A percentile compares a stretch with the other conserved stretches of the same genome.
These are phyloP conservation scores for Umbelopsis isabellina DNA, from an alignment of 192 early-diverging fungal genomes.

Conservation along the genomic window DNA sequence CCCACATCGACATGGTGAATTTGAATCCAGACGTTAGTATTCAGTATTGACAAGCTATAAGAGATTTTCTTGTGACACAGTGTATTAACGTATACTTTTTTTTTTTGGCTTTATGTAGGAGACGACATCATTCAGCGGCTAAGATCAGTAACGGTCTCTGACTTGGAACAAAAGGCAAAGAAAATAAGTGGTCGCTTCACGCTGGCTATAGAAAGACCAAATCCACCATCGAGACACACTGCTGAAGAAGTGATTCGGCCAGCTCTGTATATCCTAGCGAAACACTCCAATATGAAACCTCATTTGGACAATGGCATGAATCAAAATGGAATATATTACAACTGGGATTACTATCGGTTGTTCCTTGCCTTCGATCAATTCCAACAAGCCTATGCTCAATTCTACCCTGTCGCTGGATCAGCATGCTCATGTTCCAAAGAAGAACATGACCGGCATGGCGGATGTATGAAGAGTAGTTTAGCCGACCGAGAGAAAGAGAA, in stretches of 20 bases:
- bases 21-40: constrained; percentile 38
- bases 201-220: constrained; percentile 23
- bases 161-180: constrained; percentile 33
- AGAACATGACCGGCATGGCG: constrained; percentile 20
- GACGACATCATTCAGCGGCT: constrained; percentile 35
- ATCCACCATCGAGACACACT: constrained; percentile 9
- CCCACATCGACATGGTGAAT: constrained; percentile 44
- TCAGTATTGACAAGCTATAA: neutral
- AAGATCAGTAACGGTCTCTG: constrained; percentile 16
- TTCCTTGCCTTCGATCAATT: constrained; percentile 44
- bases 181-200: constrained; percentile 20
- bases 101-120: constrained; percentile 14
- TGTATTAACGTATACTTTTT: neutral
- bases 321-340: constrained; percentile 47
- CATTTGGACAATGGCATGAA: constrained; percentile 45
- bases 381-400: constrained; percentile 28
- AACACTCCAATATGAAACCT: constrained; percentile 40
- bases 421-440: constrained; percentile 10
- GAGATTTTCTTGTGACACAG: neutral
- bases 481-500: constrained; percentile 31
- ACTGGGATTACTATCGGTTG: constrained; percentile 38
- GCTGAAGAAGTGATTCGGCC: constrained; percentile 28
- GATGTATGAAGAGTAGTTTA: constrained; percentile 12
- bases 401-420: constrained; percentile 26
- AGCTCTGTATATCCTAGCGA: constrained; percentile 20